Percentiles rank a stretch among this genome's conserved stretches.
phyloP scores from a whole-genome alignment of 176 grass and related monocot genomes.

The Zoysia pacifica region DNA sequence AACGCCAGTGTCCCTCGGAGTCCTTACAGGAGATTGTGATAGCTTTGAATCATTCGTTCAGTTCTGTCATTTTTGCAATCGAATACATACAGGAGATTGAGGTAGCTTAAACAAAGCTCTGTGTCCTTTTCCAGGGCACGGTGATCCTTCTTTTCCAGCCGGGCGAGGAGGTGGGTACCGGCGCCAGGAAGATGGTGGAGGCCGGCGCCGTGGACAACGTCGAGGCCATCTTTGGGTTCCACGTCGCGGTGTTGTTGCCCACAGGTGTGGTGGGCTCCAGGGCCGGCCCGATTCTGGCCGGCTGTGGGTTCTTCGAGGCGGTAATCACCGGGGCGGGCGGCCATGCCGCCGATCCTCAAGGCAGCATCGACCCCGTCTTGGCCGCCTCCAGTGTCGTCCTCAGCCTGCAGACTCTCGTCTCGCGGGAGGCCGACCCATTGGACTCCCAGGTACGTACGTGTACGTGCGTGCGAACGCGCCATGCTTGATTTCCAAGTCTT shows the following conservation, averaged over 20 bases:
- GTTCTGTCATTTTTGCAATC: background rate
- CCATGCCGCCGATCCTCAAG: slow-evolving; percentile 71
- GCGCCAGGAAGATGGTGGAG: slow-evolving; percentile 88
- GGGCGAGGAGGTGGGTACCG: slow-evolving; percentile 77
- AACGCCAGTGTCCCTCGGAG: background rate
- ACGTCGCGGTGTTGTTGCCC: slow-evolving; percentile 48
- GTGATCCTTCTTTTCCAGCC: slow-evolving; percentile 90
- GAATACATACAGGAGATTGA: background rate
- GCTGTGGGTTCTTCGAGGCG: slow-evolving; percentile 89
- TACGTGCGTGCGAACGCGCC: too few species aligned
- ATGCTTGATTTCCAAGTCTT: background rate
- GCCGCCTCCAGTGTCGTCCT: slow-evolving; percentile 86
- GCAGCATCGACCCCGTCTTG: slow-evolving; percentile 75
- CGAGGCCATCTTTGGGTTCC: slow-evolving; percentile 85
- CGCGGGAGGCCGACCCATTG: slow-evolving; percentile 82
- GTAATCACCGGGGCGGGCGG: slow-evolving; percentile 82
- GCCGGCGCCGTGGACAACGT: slow-evolving; percentile 69
- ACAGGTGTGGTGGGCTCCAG: slow-evolving; percentile 70
- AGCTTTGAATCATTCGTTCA: too few species aligned
- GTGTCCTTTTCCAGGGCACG: slow-evolving; percentile 60
- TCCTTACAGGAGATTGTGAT: background rate
- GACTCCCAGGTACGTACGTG: slow-evolving; percentile 60
- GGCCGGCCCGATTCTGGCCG: slow-evolving; percentile 71
- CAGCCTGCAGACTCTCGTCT: slow-evolving; percentile 80
- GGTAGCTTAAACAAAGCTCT: background rate